Percentiles rank a stretch among this genome's conserved stretches.
These are phyloP conservation scores for Podaxis sp. DNA, from an alignment of 768 basidiomycete genomes.

Conservation along the genomic window DNA sequence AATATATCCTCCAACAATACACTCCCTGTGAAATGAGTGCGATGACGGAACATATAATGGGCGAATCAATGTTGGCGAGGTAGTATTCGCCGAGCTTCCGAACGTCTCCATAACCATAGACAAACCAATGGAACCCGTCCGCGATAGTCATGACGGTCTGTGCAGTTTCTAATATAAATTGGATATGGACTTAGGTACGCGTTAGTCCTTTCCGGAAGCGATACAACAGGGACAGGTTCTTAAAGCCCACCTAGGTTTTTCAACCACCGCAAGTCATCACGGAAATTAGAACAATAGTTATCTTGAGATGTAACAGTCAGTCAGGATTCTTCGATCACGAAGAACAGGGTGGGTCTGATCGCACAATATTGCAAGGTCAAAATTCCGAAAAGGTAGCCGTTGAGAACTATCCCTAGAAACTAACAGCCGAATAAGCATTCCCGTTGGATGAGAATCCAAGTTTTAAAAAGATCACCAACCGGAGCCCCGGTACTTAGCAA, in stretches of 20 bases:
- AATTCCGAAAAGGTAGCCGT: slow-evolving; percentile 14
- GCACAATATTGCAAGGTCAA: slow-evolving; percentile 14
- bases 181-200: not conserved
- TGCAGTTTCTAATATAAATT: not conserved
- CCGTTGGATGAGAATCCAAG: not conserved
- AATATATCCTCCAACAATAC: slow-evolving; percentile 15
- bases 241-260: slow-evolving; percentile 1
- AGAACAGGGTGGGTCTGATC: not conserved
- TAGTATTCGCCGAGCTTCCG: slow-evolving; percentile 10
- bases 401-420: slow-evolving; percentile 12
- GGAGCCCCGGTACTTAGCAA: slow-evolving; percentile 5
- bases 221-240: no score
- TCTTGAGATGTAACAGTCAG: not conserved
- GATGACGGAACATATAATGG: slow-evolving; percentile 10
- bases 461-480: not conserved
- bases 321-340: not conserved
- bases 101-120: slow-evolving; percentile 9
- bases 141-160: slow-evolving; percentile 11
- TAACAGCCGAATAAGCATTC: not conserved
- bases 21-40: slow-evolving; percentile 14
- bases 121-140: slow-evolving; percentile 16
- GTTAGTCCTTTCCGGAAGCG: not conserved
- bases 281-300: not conserved
- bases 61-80: slow-evolving; percentile 13
- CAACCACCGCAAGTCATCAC: slow-evolving; percentile 11